Percentiles rank a stretch among this genome's conserved stretches.
Conservation (phyloP, 768 basidiomycete genomes). For the Boletus speciosus region DNA sequence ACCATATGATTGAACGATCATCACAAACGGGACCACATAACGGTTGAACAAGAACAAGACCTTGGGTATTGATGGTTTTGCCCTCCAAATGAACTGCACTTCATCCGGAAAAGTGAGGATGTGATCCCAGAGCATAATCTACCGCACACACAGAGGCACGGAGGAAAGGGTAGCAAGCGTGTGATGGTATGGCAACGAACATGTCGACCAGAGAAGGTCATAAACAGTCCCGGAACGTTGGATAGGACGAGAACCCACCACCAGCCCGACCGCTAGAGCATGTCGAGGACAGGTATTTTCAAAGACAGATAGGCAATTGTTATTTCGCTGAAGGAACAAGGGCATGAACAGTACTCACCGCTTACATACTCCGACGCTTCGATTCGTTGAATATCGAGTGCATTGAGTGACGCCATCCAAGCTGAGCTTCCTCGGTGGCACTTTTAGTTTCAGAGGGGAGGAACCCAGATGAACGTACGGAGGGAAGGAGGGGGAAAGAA, state of each 20-base stretch:
- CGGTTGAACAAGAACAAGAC: constrained; percentile 34
- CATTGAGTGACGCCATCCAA: constrained; percentile 6
- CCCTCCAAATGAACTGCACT: constrained; percentile 32
- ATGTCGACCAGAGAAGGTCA: background rate
- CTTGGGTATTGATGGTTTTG: constrained; percentile 27
- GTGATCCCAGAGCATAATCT: constrained; percentile 36
- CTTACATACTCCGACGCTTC: constrained; percentile 23
- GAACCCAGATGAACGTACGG: background rate
- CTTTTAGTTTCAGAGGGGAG: background rate
- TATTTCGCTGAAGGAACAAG: background rate
- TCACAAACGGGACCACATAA: constrained; percentile 29
- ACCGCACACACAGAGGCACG: background rate
- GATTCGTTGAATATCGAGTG: constrained; percentile 4
- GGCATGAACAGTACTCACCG: constrained; percentile 12
- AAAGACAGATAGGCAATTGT: background rate
- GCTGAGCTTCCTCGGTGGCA: background rate
- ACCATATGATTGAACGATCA: constrained; percentile 33
- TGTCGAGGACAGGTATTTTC: too few species aligned
- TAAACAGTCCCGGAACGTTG: background rate
- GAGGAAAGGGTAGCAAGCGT: background rate
- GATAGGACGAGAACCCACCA: constrained; percentile 12
- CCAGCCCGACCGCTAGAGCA: constrained; percentile 21
- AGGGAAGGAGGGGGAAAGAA: background rate
- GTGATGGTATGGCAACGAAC: background rate
- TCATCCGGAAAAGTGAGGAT: constrained; percentile 33